Percentiles rank a stretch among this genome's conserved stretches.
phyloP scores from a whole-genome alignment of 108 stramenopile species.

The Nannochloropsis gaditana region DNA sequence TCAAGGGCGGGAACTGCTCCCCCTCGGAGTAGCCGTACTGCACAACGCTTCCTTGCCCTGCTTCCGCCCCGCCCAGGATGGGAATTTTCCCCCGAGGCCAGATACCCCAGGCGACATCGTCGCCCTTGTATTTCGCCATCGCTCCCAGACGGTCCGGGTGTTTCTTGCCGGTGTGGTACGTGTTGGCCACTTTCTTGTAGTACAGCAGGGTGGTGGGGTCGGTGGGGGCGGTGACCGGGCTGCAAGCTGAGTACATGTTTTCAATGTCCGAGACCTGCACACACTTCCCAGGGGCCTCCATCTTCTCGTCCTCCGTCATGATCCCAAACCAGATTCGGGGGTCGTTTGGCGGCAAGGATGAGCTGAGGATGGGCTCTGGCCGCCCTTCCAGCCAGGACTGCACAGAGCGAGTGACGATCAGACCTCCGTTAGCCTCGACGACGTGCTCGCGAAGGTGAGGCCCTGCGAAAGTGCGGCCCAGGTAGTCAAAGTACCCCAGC shows the following conservation, averaged over 20 bases:
- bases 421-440: background rate
- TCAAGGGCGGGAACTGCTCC: background rate
- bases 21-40: conserved; percentile 3
- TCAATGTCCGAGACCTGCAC: background rate
- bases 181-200: background rate
- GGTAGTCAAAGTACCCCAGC: conserved; percentile 11
- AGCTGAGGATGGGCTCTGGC: background rate
- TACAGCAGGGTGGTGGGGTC: background rate
- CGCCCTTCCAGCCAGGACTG: conserved; percentile 2
- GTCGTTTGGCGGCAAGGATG: background rate
- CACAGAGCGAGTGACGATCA: conserved; percentile 12
- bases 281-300: background rate
- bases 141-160: background rate
- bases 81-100: background rate
- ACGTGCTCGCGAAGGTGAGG: background rate
- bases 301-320: background rate
- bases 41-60: background rate
- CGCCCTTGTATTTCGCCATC: conserved; percentile 17
- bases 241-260: background rate
- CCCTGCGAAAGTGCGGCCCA: background rate
- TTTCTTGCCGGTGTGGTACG: background rate
- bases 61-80: background rate
- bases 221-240: background rate
- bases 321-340: background rate
- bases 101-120: background rate